A percentile compares a stretch with the other conserved stretches of the same genome.
phyloP scores from a whole-genome alignment of 768 basidiomycete genomes.

The Rubroboletus pulcherrimus region DNA sequence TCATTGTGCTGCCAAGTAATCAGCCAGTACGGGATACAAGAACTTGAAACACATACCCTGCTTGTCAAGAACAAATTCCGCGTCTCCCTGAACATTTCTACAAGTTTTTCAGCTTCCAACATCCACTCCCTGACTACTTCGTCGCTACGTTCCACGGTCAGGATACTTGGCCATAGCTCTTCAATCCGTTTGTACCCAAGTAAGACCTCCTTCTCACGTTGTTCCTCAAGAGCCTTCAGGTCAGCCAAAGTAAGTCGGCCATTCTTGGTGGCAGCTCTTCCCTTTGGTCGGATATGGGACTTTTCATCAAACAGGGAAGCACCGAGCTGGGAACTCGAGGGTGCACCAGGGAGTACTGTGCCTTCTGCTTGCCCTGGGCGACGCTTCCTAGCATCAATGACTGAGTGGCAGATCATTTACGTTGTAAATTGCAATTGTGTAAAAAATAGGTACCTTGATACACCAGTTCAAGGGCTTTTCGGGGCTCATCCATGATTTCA shows the following conservation, averaged over 20 bases:
- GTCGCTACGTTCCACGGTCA: constrained; percentile 37
- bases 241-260: constrained; percentile 56
- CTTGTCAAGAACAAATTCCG: constrained; percentile 77
- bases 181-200: constrained; percentile 55
- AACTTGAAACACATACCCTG: constrained; percentile 49
- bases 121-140: constrained; percentile 72
- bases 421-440: neutral
- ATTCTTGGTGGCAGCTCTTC: constrained; percentile 14
- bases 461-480: neutral
- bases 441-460: constrained; percentile 48
- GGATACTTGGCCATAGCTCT: constrained; percentile 59
- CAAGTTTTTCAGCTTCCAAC: constrained; percentile 75
- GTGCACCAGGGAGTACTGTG: constrained; percentile 5
- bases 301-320: constrained; percentile 67
- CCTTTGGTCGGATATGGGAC: constrained; percentile 35
- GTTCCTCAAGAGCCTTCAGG: constrained; percentile 56
- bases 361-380: constrained; percentile 24
- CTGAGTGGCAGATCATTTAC: constrained; percentile 52
- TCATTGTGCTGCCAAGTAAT: constrained; percentile 14
- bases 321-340: constrained; percentile 18
- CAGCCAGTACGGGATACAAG: neutral
- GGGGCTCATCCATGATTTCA: constrained; percentile 58
- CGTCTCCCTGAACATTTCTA: constrained; percentile 89
- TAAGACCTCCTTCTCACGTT: constrained; percentile 63
- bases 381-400: constrained; percentile 60